Evolutionary conservation across 176 grass and related monocot species (phyloP).

Genomic region (Saccharum officinarum): DNA sequence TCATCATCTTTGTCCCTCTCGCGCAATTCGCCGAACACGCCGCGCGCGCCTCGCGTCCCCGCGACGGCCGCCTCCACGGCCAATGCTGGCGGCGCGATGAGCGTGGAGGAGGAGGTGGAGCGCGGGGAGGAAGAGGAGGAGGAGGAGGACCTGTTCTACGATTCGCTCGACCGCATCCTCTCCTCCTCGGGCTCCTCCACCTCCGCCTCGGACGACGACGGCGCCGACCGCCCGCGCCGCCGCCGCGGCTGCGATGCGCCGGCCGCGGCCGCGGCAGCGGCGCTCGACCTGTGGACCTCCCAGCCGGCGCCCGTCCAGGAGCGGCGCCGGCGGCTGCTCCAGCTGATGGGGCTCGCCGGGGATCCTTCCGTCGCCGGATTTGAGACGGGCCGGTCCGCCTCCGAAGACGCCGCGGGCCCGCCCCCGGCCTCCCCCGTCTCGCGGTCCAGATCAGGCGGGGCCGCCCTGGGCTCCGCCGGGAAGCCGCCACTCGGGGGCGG

Average conservation of each 20-base stretch:
- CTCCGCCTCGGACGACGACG: conserved; percentile 66
- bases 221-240: conserved; percentile 35
- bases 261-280: conserved; percentile 23
- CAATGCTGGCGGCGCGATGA: conserved; percentile 70
- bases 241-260: conserved; percentile 47
- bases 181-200: conserved; percentile 91
- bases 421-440: conserved; percentile 19
- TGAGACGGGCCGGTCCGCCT: conserved; percentile 35
- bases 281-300: conserved; percentile 85
- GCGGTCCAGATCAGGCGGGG: conserved; percentile 61
- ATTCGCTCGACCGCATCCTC: conserved; percentile 92
- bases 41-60: neutral
- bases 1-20: neutral
- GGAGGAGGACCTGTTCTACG: conserved; percentile 69
- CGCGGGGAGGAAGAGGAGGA: conserved; percentile 44
- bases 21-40: conserved; percentile 37
- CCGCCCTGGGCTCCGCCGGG: conserved; percentile 16
- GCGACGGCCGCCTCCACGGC: conserved; percentile 4
- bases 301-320: conserved; percentile 68
- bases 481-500: conserved; percentile 49
- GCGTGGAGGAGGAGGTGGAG: conserved; percentile 62
- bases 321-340: conserved; percentile 67
- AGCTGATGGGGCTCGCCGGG: conserved; percentile 60
- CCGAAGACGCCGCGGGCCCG: neutral
- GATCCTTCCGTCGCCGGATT: conserved; percentile 47